These are phyloP conservation scores for Trichophyton benhamiae DNA, from an alignment of 2,329 filamentous ascomycete genomes.

Conservation along the genomic window DNA sequence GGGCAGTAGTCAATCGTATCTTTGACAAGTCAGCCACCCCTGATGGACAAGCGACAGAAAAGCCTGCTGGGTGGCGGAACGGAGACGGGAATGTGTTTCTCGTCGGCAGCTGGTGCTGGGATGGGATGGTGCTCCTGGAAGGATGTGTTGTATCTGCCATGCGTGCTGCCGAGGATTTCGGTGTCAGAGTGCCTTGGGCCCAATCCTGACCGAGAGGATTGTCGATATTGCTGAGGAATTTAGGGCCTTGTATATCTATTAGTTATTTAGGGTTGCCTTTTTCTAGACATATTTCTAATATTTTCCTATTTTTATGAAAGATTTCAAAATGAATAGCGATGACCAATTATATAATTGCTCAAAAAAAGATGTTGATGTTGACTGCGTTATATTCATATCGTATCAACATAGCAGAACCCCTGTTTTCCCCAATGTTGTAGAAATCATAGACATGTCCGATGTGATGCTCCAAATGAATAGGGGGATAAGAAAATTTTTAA, in stretches of 20 bases:
- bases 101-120: constrained; percentile 51
- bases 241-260: neutral
- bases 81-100: constrained; percentile 45
- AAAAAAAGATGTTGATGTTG: neutral
- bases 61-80: constrained; percentile 25
- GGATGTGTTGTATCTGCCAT: constrained; percentile 50
- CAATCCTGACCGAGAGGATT: neutral
- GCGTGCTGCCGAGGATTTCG: constrained; percentile 43
- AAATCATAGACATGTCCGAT: neutral
- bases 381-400: neutral
- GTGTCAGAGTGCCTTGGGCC: constrained; percentile 32
- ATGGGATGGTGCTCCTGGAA: constrained; percentile 51
- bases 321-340: neutral
- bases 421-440: neutral
- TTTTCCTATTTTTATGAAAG: neutral
- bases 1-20: constrained; percentile 37
- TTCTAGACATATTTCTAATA: neutral
- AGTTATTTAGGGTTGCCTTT: neutral
- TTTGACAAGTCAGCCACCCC: constrained; percentile 20
- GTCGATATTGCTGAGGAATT: neutral
- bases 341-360: neutral
- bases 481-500: neutral
- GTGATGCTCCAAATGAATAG: neutral
- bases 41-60: neutral
- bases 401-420: neutral